Evolutionary conservation across 2,329 filamentous ascomycete genomes (phyloP), one percentile per base, ranked within the genome.

Genomic region (Neonectria hederae): DNA sequence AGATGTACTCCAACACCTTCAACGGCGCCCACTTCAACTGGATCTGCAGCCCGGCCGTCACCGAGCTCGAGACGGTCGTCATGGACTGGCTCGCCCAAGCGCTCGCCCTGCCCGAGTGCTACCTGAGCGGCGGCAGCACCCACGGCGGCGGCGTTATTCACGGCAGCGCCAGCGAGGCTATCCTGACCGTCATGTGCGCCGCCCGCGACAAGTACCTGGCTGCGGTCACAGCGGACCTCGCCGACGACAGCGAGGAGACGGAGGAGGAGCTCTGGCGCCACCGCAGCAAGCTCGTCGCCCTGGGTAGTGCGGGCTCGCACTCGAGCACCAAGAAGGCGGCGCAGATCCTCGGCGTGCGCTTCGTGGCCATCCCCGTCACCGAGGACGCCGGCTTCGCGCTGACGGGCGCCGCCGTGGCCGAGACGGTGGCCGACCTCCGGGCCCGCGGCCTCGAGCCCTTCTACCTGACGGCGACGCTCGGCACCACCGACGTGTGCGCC

Each of bases 1-100:
- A 98, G 80, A 89, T 98, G 83, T 98, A 97, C 83, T 93, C 89
- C 46, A 90, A 92, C 5, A 91, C 93, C 7, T 94, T 97, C 80
- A 96, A 90, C 13, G 92, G 92, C 17, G 93, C 95, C 1, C 93
- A 93, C 42, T 98, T 98, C 84, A 98, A 98, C 80, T 98, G 95
- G 95, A 89, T 97, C 68, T 97, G 95, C 80, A 94, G 90, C 6
- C 95, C 95, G 0, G 94, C 92, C 7, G 90, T 96, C 19, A 98
- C 95, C 0, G 95, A 98, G 81, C 86, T 98, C 52, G 95, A 98
- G 83, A 97, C 94, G 0, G 86, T 97, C 24, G 91, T 97, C 46
- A 86, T 97, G 77, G 95, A 98, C 79, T 98, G 95, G 94, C 82
- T 97, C 4, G 93, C 91, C 17, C 88, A 91, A 76, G 85, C 93